phyloP scores from a whole-genome alignment of 179 eudicot genomes.

The Silene coronaria region DNA sequence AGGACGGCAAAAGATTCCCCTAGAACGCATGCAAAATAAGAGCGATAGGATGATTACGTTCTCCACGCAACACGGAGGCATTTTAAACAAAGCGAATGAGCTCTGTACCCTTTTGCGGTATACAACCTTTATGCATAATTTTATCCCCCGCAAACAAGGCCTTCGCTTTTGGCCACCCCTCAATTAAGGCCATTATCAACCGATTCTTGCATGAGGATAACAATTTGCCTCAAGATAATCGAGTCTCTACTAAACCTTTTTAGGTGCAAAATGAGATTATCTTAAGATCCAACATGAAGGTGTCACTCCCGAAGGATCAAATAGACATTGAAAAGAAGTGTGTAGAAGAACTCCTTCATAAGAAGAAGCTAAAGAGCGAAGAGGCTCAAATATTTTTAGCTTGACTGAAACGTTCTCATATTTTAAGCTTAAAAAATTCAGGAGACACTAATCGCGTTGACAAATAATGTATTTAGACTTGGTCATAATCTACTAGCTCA shows the following conservation, averaged over 20 bases:
- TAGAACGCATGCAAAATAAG: conserved; percentile 33
- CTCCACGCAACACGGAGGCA: conserved; percentile 38
- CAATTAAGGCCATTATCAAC: conserved; percentile 23
- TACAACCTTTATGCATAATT: conserved; percentile 27
- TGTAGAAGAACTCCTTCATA: background rate
- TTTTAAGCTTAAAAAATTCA: background rate
- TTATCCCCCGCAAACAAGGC: conserved; percentile 42
- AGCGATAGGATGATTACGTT: conserved; percentile 40
- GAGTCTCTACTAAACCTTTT: background rate
- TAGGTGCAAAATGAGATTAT: background rate
- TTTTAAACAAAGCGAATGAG: conserved; percentile 43
- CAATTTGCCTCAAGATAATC: background rate
- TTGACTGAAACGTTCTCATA: background rate
- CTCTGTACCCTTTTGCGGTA: conserved; percentile 37
- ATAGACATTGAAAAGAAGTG: conserved; percentile 19
- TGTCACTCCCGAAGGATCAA: conserved; percentile 2
- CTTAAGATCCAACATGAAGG: conserved; percentile 11
- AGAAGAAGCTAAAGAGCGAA: background rate
- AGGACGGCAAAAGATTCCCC: conserved; percentile 38
- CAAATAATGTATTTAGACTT: too few relatives aligned
- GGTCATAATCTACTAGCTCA: background rate
- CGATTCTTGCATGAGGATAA: conserved; percentile 17
- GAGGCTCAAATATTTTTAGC: conserved; percentile 3
- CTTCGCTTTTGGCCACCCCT: conserved; percentile 42
- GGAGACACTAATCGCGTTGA: background rate